Percentiles rank a stretch among this genome's conserved stretches.
Evolutionary conservation across 257 asterid species (phyloP).

Genomic region (Solanum sejunctum): DNA sequence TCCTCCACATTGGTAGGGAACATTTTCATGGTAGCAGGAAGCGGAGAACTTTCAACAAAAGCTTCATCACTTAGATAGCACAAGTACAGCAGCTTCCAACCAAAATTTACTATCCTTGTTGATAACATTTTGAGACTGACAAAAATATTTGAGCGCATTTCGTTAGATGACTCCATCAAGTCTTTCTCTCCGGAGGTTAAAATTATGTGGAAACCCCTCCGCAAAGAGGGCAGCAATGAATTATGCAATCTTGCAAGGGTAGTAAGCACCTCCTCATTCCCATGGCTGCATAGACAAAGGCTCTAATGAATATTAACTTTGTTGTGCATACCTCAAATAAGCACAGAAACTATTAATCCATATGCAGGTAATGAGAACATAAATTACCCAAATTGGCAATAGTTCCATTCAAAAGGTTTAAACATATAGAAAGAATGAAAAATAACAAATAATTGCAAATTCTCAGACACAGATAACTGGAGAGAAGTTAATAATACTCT

Average conservation of each 20-base stretch:
- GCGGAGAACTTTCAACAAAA: slow-evolving; percentile 36
- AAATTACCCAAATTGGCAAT: background rate
- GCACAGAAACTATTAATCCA: background rate
- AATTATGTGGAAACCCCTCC: slow-evolving; percentile 41
- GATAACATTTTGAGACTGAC: slow-evolving; percentile 62
- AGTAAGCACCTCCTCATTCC: slow-evolving; percentile 65
- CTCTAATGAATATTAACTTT: background rate
- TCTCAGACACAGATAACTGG: background rate
- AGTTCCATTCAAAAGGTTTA: background rate
- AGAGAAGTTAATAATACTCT: background rate
- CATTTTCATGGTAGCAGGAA: slow-evolving; percentile 62
- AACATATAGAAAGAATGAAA: background rate
- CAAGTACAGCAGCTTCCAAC: slow-evolving; percentile 59
- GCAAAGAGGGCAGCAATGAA: slow-evolving; percentile 69
- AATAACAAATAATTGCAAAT: background rate
- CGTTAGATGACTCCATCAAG: slow-evolving; percentile 26
- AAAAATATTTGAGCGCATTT: slow-evolving; percentile 38
- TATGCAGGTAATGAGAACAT: background rate
- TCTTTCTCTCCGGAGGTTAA: slow-evolving; percentile 24
- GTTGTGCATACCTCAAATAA: background rate
- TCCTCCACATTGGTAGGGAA: slow-evolving; percentile 91
- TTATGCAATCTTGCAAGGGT: slow-evolving; percentile 72
- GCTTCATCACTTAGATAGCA: slow-evolving; percentile 85
- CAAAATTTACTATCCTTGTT: slow-evolving; percentile 48
- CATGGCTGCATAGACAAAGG: slow-evolving; percentile 43